Base-by-base conservation (phyloP, 148 eudicot species). In the Silene latifolia region DNA sequence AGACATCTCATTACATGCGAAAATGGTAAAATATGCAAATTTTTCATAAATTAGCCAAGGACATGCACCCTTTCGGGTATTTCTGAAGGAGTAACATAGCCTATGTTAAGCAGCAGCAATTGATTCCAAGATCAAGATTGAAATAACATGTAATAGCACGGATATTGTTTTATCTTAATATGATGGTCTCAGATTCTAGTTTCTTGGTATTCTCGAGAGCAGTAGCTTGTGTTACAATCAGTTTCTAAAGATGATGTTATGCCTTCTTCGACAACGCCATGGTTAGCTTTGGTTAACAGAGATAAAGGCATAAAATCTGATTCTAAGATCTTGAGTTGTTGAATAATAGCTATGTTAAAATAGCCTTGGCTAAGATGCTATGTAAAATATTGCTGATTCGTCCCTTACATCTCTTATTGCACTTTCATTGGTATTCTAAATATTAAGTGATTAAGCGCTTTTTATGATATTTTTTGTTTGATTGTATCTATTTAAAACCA, bases 151-250 rank as follows among this genome's bases (percentile, higher is more conserved):
- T 7, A 51, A 51, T 51, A 51, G n/a, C 27, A 5, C 5, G 18
- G 17, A 64, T 64, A 64, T 10, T 64, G 44, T 9, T 9, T 20
- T 25, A 29, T 64, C 7, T 32, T 64, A 9, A 64, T 64, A 7
- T 29, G 46, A 23, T 23, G 19, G 44, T 32, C 20, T 11, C 15
- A 15, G 29, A 14, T 13, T 64, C 17, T 64, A 64, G 68, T 64
- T 64, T 64, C 68, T 64, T 64, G 46, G 13, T 17, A 64, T 32
- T 64, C 66, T 64, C 44, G 3, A 29, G n/a, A 64, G 68, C 14
- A 32, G 29, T 23, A 29, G 44, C 42, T 32, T 64, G 17, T 4
- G 63, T 59, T 27, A 64, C 46, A 11, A 13, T 29, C 29, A 64
- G 68, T 64, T 27, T 64, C 68, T 64, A 29, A 25, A 27, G 42